A percentile compares a stretch with the other conserved stretches of the same genome.
Conservation (phyloP, 164 flowering plant genomes). For the Vitis cinerea region DNA sequence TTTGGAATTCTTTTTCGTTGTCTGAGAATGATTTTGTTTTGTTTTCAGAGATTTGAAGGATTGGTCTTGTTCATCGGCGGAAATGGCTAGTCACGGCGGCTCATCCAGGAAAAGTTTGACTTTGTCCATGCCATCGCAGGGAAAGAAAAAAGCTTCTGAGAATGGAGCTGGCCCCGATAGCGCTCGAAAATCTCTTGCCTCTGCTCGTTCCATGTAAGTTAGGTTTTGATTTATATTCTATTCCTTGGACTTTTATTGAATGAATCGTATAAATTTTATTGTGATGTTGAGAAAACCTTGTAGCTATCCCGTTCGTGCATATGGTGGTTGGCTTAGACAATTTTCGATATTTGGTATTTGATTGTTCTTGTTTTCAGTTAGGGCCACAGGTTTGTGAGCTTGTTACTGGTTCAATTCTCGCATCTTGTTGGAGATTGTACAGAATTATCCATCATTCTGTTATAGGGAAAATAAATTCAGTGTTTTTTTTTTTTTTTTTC, state of each 20-base stretch:
- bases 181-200: constrained; percentile 39
- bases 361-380: not conserved
- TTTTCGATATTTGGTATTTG: not conserved
- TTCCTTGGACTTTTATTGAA: too few relatives aligned
- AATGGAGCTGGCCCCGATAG: constrained; percentile 29
- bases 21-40: not conserved
- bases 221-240: not conserved
- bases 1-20: too few relatives aligned
- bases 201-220: constrained; percentile 64
- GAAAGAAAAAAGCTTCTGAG: constrained; percentile 47
- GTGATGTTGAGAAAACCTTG: too few relatives aligned
- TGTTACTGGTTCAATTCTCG: too few relatives aligned
- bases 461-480: too few relatives aligned
- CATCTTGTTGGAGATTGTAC: too few relatives aligned
- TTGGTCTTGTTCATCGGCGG: not conserved
- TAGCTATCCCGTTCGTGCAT: too few relatives aligned
- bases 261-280: too few relatives aligned
- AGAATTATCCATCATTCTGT: too few relatives aligned
- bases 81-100: constrained; percentile 56
- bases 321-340: too few relatives aligned
- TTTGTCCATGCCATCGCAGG: constrained; percentile 28
- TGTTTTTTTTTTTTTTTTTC: too few relatives aligned
- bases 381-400: too few relatives aligned
- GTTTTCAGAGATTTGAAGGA: constrained; percentile 3
- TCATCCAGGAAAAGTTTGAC: constrained; percentile 62